A percentile compares a stretch with the other conserved stretches of the same genome.
Evolutionary conservation across 768 basidiomycete species (phyloP).

Genomic region (Auriculariales sp.): DNA sequence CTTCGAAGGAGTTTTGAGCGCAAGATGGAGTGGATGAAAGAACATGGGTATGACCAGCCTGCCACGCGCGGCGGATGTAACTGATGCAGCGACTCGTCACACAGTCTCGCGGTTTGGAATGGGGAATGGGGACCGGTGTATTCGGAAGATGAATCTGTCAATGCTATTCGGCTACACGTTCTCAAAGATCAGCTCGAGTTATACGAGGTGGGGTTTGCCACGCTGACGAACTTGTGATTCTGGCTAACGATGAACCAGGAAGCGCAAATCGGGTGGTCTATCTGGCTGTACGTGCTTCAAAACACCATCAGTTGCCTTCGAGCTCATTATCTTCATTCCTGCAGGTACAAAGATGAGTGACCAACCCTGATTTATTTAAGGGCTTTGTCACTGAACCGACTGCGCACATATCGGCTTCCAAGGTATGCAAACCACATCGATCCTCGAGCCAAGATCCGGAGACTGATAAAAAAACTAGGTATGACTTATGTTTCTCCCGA

Average conservation of each 20-base stretch:
- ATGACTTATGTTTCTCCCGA: constrained; percentile 62
- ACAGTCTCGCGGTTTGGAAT: constrained; percentile 50
- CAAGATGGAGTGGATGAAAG: constrained; percentile 68
- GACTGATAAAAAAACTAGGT: too few species aligned
- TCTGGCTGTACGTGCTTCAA: constrained; percentile 85
- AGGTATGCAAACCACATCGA: constrained; percentile 5
- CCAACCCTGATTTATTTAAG: too few species aligned
- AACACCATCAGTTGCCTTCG: too few species aligned
- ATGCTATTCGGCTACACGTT: constrained; percentile 46
- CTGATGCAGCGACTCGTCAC: too few species aligned
- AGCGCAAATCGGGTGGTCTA: constrained; percentile 43
- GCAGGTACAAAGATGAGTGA: too few species aligned
- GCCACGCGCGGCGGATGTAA: too few species aligned
- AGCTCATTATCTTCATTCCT: too few species aligned
- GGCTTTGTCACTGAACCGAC: too few species aligned
- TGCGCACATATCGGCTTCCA: constrained; percentile 45
- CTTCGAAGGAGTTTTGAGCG: constrained; percentile 47
- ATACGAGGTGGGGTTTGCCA: constrained; percentile 33
- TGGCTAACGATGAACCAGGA: neutral
- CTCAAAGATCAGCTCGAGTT: constrained; percentile 61
- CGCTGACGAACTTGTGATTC: neutral
- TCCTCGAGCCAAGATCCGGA: neutral
- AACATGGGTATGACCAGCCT: constrained; percentile 23
- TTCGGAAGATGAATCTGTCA: constrained; percentile 34
- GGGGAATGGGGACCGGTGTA: constrained; percentile 82